Percentiles rank a stretch among this genome's conserved stretches.
These are phyloP conservation scores for Phytopythium oedochilum DNA, from an alignment of 352 stramenopile genomes.

Conservation along the genomic window DNA sequence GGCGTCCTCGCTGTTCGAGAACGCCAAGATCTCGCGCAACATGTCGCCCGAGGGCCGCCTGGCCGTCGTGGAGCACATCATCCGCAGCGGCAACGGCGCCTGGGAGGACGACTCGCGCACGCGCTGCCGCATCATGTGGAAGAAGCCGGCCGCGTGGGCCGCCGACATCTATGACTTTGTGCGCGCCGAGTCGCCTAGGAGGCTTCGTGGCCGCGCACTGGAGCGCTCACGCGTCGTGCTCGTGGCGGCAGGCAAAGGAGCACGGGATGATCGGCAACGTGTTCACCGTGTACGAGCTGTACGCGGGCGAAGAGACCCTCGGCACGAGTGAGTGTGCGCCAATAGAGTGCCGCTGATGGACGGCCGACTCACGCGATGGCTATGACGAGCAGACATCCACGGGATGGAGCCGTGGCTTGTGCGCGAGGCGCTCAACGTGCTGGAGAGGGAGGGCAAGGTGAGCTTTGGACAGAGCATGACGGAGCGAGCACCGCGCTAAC, in stretches of 20 bases:
- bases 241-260: conserved; percentile 49
- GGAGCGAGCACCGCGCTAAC: background rate
- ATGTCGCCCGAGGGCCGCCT: conserved; percentile 64
- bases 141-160: conserved; percentile 76
- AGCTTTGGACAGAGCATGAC: background rate
- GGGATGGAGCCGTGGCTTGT: conserved; percentile 84
- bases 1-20: conserved; percentile 69
- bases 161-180: conserved; percentile 86
- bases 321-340: conserved; percentile 49
- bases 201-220: too few species aligned
- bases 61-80: conserved; percentile 70
- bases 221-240: background rate
- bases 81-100: conserved; percentile 64
- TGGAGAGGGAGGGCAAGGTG: conserved; percentile 76
- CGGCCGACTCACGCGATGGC: background rate
- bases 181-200: too few species aligned
- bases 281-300: conserved; percentile 84
- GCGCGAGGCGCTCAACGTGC: conserved; percentile 65
- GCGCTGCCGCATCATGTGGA: conserved; percentile 84
- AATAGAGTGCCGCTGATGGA: background rate
- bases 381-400: conserved; percentile 43
- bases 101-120: conserved; percentile 83
- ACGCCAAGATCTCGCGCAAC: conserved; percentile 81
- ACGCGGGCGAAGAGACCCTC: conserved; percentile 77
- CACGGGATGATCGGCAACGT: conserved; percentile 78